phyloP scores from a whole-genome alignment of 176 grass and related monocot species.

The Avena sativa region DNA sequence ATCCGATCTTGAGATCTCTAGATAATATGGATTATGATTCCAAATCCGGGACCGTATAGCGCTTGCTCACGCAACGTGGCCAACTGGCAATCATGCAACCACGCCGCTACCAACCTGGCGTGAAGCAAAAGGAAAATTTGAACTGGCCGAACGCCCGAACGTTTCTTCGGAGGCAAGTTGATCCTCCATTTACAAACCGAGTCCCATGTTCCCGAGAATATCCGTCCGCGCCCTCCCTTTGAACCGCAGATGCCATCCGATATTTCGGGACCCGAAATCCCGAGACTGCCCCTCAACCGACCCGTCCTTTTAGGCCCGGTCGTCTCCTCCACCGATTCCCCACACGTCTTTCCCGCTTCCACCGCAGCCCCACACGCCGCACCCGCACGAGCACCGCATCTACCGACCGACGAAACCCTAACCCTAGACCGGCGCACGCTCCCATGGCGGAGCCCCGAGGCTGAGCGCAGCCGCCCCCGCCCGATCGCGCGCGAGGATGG shows the following conservation, averaged over 20 bases:
- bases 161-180: not conserved
- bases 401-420: constrained; percentile 37
- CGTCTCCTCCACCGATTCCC: not conserved
- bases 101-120: not conserved
- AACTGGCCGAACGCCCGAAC: not conserved
- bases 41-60: not conserved
- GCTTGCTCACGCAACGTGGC: not conserved
- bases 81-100: not conserved
- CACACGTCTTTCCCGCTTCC: constrained; percentile 47
- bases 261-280: not conserved
- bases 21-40: not conserved
- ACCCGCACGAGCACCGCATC: constrained; percentile 14
- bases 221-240: not conserved
- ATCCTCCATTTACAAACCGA: not conserved
- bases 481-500: constrained; percentile 37
- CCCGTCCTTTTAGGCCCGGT: constrained; percentile 21
- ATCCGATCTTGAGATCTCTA: not conserved
- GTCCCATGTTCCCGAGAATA: not conserved
- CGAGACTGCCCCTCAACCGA: not conserved
- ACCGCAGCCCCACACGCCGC: constrained; percentile 30
- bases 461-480: constrained; percentile 24
- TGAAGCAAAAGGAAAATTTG: not conserved
- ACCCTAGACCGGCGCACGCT: constrained; percentile 44
- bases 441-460: constrained; percentile 50
- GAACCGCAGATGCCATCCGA: not conserved